Conservation (phyloP, 805 yeast genomes). For the Starmerella bombi region DNA sequence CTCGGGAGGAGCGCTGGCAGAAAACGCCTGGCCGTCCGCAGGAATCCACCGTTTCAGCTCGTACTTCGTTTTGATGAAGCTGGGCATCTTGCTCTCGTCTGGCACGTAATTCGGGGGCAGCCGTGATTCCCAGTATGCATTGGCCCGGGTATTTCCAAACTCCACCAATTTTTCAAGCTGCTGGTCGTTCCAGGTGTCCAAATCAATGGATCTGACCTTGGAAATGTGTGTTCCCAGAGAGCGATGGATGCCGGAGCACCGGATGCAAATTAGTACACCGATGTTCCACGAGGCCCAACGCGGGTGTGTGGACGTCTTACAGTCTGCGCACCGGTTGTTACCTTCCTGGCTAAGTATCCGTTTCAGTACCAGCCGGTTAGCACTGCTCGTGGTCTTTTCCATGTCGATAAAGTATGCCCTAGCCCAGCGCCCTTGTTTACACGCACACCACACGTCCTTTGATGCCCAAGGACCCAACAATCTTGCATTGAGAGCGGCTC, state of each 20-base stretch:
- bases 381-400: conserved; percentile 18
- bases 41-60: conserved; percentile 80
- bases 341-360: conserved; percentile 62
- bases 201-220: conserved; percentile 81
- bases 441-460: neutral
- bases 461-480: too few relatives aligned
- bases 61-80: conserved; percentile 83
- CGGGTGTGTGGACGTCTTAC: conserved; percentile 80
- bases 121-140: conserved; percentile 70
- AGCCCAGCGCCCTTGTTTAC: neutral
- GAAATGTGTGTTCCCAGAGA: conserved; percentile 93
- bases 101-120: conserved; percentile 62
- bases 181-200: conserved; percentile 94
- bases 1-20: conserved; percentile 14
- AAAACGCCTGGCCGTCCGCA: conserved; percentile 20
- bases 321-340: conserved; percentile 78
- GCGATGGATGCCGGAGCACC: conserved; percentile 90
- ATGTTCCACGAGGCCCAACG: conserved; percentile 97
- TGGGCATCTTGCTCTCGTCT: conserved; percentile 71
- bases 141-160: conserved; percentile 79
- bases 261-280: conserved; percentile 82
- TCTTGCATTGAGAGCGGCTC: too few relatives aligned
- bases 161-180: conserved; percentile 67
- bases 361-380: conserved; percentile 50
- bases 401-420: conserved; percentile 4